Evolutionary conservation across 83 land plant genomes (phyloP).

Genomic region (Picea abies): DNA sequence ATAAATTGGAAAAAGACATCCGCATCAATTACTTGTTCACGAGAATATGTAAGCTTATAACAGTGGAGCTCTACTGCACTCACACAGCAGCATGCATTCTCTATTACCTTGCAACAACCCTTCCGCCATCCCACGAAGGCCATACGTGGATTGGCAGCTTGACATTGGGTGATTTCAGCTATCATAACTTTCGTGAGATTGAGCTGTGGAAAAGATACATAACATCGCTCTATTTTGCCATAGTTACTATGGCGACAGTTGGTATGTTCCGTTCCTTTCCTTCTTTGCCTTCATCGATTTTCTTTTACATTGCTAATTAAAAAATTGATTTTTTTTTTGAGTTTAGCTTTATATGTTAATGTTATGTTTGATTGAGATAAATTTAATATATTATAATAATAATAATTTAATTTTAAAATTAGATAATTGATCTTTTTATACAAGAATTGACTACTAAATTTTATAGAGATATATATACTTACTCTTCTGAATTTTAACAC

Average conservation of each 20-base stretch:
- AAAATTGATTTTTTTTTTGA: no score
- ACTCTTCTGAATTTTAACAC: no score
- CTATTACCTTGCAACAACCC: constrained; percentile 77
- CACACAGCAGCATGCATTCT: constrained; percentile 89
- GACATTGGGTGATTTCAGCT: constrained; percentile 50
- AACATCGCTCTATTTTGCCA: constrained; percentile 14
- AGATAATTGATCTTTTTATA: no score
- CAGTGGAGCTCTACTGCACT: constrained; percentile 63
- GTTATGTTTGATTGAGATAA: no score
- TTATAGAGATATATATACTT: no score
- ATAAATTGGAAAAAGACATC: constrained; percentile 69
- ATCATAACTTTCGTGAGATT: constrained; percentile 2
- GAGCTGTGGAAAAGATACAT: not conserved
- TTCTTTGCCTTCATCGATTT: no score
- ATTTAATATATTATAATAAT: no score
- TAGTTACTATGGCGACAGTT: constrained; percentile 16
- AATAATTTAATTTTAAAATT: no score
- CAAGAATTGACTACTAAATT: no score
- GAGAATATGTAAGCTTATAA: constrained; percentile 38
- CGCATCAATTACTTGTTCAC: constrained; percentile 72
- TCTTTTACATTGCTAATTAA: no score
- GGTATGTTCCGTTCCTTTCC: not conserved
- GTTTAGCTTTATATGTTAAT: no score
- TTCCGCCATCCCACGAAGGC: constrained; percentile 49
- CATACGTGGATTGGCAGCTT: constrained; percentile 87